Conservation (phyloP, 805 yeast species). For the Spathaspora arborariae region DNA sequence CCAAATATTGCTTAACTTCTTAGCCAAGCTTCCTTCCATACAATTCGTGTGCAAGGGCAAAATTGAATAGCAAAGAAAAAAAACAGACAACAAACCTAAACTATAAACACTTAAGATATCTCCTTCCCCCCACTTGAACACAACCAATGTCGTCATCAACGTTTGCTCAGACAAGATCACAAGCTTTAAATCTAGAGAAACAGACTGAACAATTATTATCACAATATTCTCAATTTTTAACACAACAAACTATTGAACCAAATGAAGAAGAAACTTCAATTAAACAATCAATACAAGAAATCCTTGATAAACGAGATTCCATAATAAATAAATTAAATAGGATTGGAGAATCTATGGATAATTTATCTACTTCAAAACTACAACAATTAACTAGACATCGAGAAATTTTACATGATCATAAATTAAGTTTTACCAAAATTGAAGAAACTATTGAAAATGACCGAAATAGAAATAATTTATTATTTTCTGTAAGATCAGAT, state of each 20-base stretch:
- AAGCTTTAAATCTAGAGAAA: slow-evolving; percentile 66
- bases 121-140: background rate
- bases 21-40: too few relatives aligned
- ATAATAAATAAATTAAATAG: slow-evolving; percentile 48
- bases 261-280: slow-evolving; percentile 20
- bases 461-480: slow-evolving; percentile 68
- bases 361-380: slow-evolving; percentile 65
- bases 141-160: slow-evolving; percentile 36
- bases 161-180: slow-evolving; percentile 65
- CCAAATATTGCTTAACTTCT: too few relatives aligned
- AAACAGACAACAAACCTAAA: background rate
- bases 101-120: background rate
- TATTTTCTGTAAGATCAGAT: slow-evolving; percentile 75
- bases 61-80: background rate
- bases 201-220: slow-evolving; percentile 58
- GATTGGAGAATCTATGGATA: slow-evolving; percentile 52
- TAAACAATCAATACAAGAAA: slow-evolving; percentile 15
- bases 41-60: too few relatives aligned
- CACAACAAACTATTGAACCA: slow-evolving; percentile 16
- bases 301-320: slow-evolving; percentile 44
- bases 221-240: slow-evolving; percentile 32
- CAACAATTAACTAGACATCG: slow-evolving; percentile 82
- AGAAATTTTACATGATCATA: slow-evolving; percentile 70
- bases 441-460: slow-evolving; percentile 61
- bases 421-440: slow-evolving; percentile 58